Conservation (phyloP, 2,329 filamentous ascomycete species). For the Nigrograna mackinnonii region DNA sequence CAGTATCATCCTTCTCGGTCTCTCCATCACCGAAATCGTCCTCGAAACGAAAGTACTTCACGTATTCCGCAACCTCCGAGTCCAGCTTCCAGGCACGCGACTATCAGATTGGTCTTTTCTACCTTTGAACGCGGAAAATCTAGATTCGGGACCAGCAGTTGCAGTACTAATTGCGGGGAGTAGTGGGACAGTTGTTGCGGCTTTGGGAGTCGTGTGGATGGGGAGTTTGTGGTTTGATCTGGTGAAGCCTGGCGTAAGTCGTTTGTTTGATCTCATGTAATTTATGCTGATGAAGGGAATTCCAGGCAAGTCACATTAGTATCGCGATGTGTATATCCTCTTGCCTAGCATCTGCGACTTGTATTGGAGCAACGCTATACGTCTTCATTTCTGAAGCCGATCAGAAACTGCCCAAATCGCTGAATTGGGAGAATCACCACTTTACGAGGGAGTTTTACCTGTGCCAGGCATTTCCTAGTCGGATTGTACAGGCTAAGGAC, state of each 20-base stretch:
- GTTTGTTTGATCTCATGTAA: no score
- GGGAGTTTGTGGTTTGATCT: slow-evolving; percentile 6
- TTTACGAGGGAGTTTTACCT: slow-evolving; percentile 17
- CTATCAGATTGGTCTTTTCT: slow-evolving; percentile 17
- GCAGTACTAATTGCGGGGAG: slow-evolving; percentile 6
- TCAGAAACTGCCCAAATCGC: slow-evolving; percentile 4
- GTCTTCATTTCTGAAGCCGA: slow-evolving; percentile 10
- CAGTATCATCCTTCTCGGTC: slow-evolving; percentile 2
- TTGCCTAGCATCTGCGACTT: no score
- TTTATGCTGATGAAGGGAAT: no score
- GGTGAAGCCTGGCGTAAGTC: no score
- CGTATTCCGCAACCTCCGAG: slow-evolving; percentile 5
- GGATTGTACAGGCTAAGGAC: slow-evolving; percentile 2
- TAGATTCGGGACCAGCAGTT: slow-evolving; percentile 10
- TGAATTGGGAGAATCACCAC: slow-evolving; percentile 4
- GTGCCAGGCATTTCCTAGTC: slow-evolving; percentile 13
- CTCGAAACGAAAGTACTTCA: slow-evolving; percentile 7
- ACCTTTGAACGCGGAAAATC: slow-evolving; percentile 8
- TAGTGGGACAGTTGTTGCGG: slow-evolving; percentile 3
- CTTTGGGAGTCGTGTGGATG: slow-evolving; percentile 7
- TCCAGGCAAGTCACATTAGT: no score
- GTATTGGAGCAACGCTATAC: no score
- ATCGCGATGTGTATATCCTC: no score
- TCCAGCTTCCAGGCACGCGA: slow-evolving; percentile 13
- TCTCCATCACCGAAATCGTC: slow-evolving; percentile 8